Base-by-base conservation (phyloP, 768 basidiomycete species). In the Boletus coccyginus region DNA sequence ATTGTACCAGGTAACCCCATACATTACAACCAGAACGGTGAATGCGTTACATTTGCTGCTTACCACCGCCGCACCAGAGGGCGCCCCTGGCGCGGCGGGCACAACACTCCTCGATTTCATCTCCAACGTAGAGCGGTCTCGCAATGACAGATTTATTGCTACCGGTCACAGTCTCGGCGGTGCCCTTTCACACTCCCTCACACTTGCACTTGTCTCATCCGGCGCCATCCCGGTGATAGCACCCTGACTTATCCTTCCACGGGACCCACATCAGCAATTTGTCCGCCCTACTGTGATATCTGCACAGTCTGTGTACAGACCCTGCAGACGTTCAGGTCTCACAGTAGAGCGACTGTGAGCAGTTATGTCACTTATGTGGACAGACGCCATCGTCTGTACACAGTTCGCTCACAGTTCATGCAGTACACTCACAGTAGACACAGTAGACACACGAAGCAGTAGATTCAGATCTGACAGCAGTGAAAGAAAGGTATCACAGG, bases 211-310 rank as follows among this genome's bases (percentile, higher is more conserved):
- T 0, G 55, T 58, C 5, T 1, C 4, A 2, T 27, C 60, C 11
- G n/a, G 41, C 7, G 14, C 12, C 16, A n/a, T 58, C 27, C 43
- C 16, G 46, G 9, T 2, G 29, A 70, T 95, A 92, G 61, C 13
- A 47, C 52, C 5, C 24, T 64, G 3, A 53, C 52, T 2, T 65
- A 64, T 31, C 46, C 43, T 7, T 7, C 21, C 21, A 62, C 56
- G 10, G 62, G 56, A 0, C 17, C 55, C 17, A n/a, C n/a, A n/a
- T n/a, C n/a, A n/a, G n/a, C n/a, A n/a, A n/a, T n/a, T n/a, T n/a
- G n/a, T n/a, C n/a, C n/a, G n/a, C n/a, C n/a, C n/a, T n/a, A n/a
- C n/a, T n/a, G n/a, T n/a, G n/a, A n/a, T n/a, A n/a, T n/a, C n/a
- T n/a, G n/a, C n/a, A n/a, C n/a, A n/a, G n/a, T n/a, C n/a, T n/a